Base-by-base conservation (phyloP, 2,329 filamentous ascomycete species). In the Diaporthe citriasiana region DNA sequence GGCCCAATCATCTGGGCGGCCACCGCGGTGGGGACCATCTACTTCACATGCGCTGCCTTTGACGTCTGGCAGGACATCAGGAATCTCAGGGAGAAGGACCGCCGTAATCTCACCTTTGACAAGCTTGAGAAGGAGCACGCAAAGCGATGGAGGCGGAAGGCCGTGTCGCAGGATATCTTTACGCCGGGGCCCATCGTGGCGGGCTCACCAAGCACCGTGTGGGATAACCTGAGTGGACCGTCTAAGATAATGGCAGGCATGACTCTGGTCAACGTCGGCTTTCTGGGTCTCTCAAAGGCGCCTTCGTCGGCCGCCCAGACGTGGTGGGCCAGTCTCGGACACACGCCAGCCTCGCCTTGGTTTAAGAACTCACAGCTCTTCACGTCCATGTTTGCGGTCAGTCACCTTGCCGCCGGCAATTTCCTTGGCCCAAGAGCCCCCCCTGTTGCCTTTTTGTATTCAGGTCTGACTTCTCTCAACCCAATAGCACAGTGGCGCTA, bases 311-410 rank as follows among this genome's bases (percentile, higher is more conserved):
- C 70, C 9, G 53, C 72, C 5, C n/a, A 57, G 47, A 25, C 22
- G 22, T 63, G 59, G 59, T 51, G 65, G 51, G n/a, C 33, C 3
- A 45, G 33, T 12, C 71, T 74, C 6, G 74, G 59, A 2, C 74
- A 75, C 47, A 57, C 40, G 1, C 74, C 74, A 19, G 74, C 59
- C n/a, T 40, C 68, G 4, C 71, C 71, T 1, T 25, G 51, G 50
- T 75, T 69, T 40, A 60, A 25, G 17, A 59, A 70, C 47, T 33
- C 68, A 15, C 74, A 75, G 7, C 47, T 81, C 35, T 73, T 83
- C 33, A 79, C 78, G 1, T 78, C 79, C n/a, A 76, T 77, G 0
- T 82, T 83, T 70, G 78, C 78, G 7, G 70, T 71, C 13, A 45
- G 70, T 53, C 13, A 5, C 13, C 22, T 8, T 50, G 7, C 19